Evolutionary conservation across 495 filamentous ascomycete species (phyloP), one percentile per base, ranked within the genome.

Genomic region (Xylaria scruposa): DNA sequence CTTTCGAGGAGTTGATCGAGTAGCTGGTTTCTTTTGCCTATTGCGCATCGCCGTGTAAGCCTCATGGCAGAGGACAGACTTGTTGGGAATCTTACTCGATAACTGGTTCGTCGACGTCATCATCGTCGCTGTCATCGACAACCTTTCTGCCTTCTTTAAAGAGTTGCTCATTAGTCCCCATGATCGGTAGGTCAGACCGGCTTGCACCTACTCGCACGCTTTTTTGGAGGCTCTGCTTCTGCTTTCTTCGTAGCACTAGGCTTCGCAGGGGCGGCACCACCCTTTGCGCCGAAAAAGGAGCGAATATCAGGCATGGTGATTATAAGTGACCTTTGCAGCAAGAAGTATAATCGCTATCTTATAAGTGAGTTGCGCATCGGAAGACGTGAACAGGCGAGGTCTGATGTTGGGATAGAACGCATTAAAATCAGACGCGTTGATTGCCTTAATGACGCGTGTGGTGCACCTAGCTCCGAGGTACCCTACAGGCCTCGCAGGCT

Each of bases 241-340:
- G 74, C 70, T 68, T 87, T 85, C 77, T 85, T 86, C 42, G 81
- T 72, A 60, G 82, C 78, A 70, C 49, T 64, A 3, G 87, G 83
- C 71, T 89, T 86, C 29, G 84, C 72, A 36, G 82, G 78, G 36
- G 78, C 70, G 19, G 79, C 78, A 67, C 83, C 83, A 21, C 85
- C 86, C 74, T 89, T 91, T 42, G 89, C 86, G 19, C 88, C 88
- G 80, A 97, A 96, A 76, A 95, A 97, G 74, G 82, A 90, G 64
- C 94, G 85, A 71, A 97, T 97, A 84, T 97, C 93, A 71, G 93
- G 88, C 92, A 94, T 95, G 47, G 49, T 73, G 73, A 56, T 46
- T 8, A 46, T 58, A 17, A 2, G 31, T 3, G 31, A 49, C 26
- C 29, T 21, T 24, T 5, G 17, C 17, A 21, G 40, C 4, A 12